Conservation (phyloP, 2,329 filamentous ascomycete genomes). For the Cordyceps cicadae region DNA sequence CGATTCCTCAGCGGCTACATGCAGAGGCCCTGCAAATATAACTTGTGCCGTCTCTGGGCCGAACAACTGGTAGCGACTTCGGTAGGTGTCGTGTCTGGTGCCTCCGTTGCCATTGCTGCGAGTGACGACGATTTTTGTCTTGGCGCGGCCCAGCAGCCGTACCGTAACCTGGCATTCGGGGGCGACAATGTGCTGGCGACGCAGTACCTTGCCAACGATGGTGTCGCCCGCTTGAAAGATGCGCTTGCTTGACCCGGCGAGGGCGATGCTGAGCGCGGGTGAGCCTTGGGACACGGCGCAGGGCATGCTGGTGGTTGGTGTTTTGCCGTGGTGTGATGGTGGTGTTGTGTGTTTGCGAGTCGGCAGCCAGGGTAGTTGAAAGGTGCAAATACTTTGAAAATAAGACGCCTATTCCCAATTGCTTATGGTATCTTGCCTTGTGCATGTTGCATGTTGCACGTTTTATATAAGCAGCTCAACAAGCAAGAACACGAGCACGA, state of each 20-base stretch:
- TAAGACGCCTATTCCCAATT: too few species aligned
- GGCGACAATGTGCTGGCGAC: not conserved
- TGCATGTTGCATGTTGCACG: too few species aligned
- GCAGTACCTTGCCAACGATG: slow-evolving; percentile 6
- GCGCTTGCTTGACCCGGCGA: not conserved
- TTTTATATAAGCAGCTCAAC: too few species aligned
- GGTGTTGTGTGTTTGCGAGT: not conserved
- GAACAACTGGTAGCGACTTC: not conserved
- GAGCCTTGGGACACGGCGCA: not conserved
- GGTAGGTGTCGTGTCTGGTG: not conserved
- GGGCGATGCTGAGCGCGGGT: not conserved
- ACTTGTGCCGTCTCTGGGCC: not conserved
- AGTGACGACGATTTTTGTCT: not conserved
- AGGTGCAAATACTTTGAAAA: too few species aligned
- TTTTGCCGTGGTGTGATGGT: too few species aligned
- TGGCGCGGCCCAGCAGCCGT: not conserved
- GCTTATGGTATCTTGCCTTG: too few species aligned
- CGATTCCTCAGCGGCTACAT: not conserved
- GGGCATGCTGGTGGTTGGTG: not conserved
- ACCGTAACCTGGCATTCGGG: not conserved
- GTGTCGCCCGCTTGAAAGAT: slow-evolving; percentile 9
- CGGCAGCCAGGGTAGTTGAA: too few species aligned
- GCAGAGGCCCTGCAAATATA: not conserved
- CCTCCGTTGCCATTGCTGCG: not conserved
- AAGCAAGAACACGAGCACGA: not conserved